Conservation (phyloP, 2,329 filamentous ascomycete species). For the Hypomyces perniciosus region DNA sequence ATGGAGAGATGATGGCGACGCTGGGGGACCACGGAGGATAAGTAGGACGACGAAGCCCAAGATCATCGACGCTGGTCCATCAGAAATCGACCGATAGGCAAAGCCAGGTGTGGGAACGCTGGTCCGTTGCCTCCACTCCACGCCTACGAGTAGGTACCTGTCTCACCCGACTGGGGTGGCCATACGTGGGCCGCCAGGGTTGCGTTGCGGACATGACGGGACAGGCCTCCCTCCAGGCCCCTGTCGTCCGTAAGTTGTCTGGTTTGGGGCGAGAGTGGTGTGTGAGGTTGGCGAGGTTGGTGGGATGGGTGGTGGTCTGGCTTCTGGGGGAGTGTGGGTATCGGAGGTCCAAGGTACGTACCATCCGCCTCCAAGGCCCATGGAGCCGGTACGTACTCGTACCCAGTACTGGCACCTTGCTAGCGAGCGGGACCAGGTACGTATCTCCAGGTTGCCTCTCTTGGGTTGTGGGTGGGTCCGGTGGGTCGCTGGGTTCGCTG, state of each 20-base stretch:
- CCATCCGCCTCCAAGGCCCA: slow-evolving; percentile 5
- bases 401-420: too few species aligned
- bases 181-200: slow-evolving; percentile 22
- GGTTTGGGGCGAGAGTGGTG: slow-evolving; percentile 10
- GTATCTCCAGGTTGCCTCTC: too few species aligned
- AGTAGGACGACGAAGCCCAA: slow-evolving; percentile 39
- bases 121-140: slow-evolving; percentile 27
- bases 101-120: slow-evolving; percentile 13
- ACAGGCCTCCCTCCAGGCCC: slow-evolving; percentile 11
- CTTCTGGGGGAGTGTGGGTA: slow-evolving; percentile 4
- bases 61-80: slow-evolving; percentile 28
- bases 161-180: slow-evolving; percentile 42
- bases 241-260: slow-evolving; percentile 14
- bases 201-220: slow-evolving; percentile 15
- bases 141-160: slow-evolving; percentile 33
- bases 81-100: slow-evolving; percentile 15
- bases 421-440: too few species aligned
- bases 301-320: not conserved
- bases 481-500: too few species aligned
- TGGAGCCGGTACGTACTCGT: slow-evolving; percentile 11
- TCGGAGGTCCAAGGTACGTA: not conserved
- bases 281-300: slow-evolving; percentile 4
- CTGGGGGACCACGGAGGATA: slow-evolving; percentile 42
- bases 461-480: too few species aligned
- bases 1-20: slow-evolving; percentile 34